Evolutionary conservation across 2,329 filamentous ascomycete species (phyloP).

Genomic region (Ilyonectria robusta): DNA sequence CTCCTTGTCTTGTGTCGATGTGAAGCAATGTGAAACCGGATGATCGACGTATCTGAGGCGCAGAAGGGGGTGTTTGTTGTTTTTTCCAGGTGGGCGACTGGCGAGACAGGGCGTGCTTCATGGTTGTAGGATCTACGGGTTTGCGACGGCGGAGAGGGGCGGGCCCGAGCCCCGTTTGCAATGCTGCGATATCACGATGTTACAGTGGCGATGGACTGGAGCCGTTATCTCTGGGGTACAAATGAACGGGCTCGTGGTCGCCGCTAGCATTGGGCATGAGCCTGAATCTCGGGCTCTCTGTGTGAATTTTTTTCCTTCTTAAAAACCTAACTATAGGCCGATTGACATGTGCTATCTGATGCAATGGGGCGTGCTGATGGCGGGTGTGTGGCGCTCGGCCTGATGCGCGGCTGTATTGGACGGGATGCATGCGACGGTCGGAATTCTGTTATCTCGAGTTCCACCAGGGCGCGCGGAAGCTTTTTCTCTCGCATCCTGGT

Average conservation of each 20-base stretch:
- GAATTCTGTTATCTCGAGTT: conserved; percentile 15
- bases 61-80: not conserved
- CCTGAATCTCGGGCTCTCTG: not conserved
- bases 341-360: conserved; percentile 11
- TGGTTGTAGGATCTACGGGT: conserved; percentile 21
- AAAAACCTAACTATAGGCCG: not conserved
- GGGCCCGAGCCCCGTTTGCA: conserved; percentile 1
- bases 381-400: conserved; percentile 3
- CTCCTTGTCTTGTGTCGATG: not conserved
- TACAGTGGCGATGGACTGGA: not conserved
- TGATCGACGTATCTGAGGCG: not conserved
- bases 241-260: not conserved
- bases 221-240: not conserved
- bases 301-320: not conserved
- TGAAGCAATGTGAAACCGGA: conserved; percentile 21
- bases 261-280: not conserved
- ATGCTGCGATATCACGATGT: conserved; percentile 8
- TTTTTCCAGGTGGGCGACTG: not conserved
- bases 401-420: conserved; percentile 4
- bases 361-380: conserved; percentile 3
- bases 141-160: conserved; percentile 9
- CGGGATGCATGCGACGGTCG: not conserved
- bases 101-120: conserved; percentile 15
- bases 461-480: conserved; percentile 1
- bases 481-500: not conserved